Evolutionary conservation across 2,329 filamentous ascomycete species (phyloP).

Genomic region (Phyllosticta citrichinensis): DNA sequence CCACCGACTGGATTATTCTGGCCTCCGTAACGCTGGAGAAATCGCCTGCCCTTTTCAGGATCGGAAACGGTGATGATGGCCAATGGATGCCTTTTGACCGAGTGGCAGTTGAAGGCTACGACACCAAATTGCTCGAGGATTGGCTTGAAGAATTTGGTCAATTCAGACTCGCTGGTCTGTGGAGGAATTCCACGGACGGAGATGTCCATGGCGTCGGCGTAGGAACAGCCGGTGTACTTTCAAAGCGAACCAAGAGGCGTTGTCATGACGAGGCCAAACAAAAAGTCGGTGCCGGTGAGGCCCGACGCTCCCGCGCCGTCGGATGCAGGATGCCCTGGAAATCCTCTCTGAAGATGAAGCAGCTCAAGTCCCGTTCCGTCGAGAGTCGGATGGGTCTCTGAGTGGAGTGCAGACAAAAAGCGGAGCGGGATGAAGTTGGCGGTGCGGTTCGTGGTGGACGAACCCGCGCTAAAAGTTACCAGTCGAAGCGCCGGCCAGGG

Average conservation of each 20-base stretch:
- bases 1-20: slow-evolving; percentile 11
- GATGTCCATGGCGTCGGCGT: slow-evolving; percentile 36
- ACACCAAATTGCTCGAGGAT: slow-evolving; percentile 31
- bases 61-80: slow-evolving; percentile 40
- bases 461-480: not conserved
- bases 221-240: not conserved
- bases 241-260: not conserved
- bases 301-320: not conserved
- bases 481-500: not conserved
- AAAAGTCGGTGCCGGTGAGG: not conserved
- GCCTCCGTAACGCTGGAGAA: slow-evolving; percentile 30
- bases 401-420: not conserved
- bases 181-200: slow-evolving; percentile 34
- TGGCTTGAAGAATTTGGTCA: slow-evolving; percentile 31
- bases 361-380: not conserved
- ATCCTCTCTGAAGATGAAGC: not conserved
- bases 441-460: not conserved
- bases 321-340: not conserved
- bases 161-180: slow-evolving; percentile 31
- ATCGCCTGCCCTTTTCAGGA: slow-evolving; percentile 28
- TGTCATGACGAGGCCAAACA: not conserved
- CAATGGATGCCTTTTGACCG: slow-evolving; percentile 29
- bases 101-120: slow-evolving; percentile 34
- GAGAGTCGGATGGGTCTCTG: not conserved
- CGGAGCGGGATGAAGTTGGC: not conserved